Evolutionary conservation across 768 basidiomycete species (phyloP).

Genomic region (Termitomyces sp.): DNA sequence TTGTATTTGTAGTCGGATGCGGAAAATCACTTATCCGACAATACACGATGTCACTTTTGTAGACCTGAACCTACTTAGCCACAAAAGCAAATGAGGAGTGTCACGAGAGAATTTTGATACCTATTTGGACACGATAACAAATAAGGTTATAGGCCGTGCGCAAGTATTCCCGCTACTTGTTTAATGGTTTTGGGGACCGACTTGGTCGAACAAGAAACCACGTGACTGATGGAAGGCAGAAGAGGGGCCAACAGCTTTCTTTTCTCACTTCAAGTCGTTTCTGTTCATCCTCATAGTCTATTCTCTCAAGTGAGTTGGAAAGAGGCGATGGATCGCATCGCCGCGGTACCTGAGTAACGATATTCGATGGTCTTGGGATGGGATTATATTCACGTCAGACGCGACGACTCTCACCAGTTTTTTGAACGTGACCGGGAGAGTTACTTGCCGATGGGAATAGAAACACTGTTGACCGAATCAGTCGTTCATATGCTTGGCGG

Average conservation of each 20-base stretch:
- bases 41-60: background rate
- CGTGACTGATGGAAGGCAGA: too few species aligned
- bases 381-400: background rate
- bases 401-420: background rate
- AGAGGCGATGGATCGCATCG: background rate
- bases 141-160: too few species aligned
- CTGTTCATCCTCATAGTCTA: background rate
- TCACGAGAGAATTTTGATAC: too few species aligned
- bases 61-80: too few species aligned
- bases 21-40: background rate
- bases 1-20: too few species aligned
- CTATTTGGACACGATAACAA: too few species aligned
- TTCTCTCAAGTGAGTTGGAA: background rate
- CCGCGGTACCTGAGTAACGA: background rate
- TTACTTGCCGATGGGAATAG: conserved; percentile 1
- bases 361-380: background rate
- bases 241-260: too few species aligned
- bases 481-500: background rate
- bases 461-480: background rate
- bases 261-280: too few species aligned
- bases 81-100: too few species aligned
- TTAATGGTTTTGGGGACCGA: too few species aligned
- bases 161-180: too few species aligned
- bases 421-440: background rate
- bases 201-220: too few species aligned